Conservation (phyloP, 2,329 filamentous ascomycete species). For the Stagonosporopsis cucurbitacearum region DNA sequence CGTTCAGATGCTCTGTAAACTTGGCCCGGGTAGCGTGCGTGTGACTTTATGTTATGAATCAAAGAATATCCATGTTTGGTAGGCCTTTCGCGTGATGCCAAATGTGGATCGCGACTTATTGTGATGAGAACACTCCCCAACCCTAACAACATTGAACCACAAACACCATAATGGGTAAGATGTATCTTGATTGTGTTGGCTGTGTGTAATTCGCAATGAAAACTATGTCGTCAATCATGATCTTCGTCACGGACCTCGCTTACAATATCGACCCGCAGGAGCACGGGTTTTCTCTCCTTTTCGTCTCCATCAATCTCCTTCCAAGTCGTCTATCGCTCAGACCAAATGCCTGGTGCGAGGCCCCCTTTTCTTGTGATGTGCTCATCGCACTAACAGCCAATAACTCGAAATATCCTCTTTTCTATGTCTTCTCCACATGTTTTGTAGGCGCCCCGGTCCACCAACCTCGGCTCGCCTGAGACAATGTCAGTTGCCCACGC, state of each 20-base stretch:
- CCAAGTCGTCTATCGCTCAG: not conserved
- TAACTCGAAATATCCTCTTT: not conserved
- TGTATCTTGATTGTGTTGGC: not conserved
- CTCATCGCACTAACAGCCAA: not conserved
- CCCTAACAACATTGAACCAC: not conserved
- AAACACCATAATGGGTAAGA: not conserved
- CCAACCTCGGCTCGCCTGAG: not conserved
- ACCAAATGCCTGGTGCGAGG: constrained; percentile 4
- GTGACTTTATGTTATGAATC: no score
- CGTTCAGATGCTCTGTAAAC: no score
- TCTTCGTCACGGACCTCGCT: constrained; percentile 1
- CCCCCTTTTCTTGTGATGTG: not conserved
- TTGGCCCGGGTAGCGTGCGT: no score
- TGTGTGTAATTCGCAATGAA: not conserved
- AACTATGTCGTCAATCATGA: not conserved
- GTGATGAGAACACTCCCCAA: not conserved
- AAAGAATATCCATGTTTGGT: not conserved
- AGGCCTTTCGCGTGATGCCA: not conserved
- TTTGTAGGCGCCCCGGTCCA: constrained; percentile 9
- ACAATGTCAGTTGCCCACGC: not conserved
- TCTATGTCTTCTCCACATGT: constrained; percentile 9
- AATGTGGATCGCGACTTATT: not conserved
- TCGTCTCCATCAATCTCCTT: constrained; percentile 1
- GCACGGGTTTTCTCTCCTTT: constrained; percentile 5
- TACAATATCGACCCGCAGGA: not conserved